Base-by-base conservation (phyloP, 1,139 yeast genomes). In the Pichia kudriavzevii region DNA sequence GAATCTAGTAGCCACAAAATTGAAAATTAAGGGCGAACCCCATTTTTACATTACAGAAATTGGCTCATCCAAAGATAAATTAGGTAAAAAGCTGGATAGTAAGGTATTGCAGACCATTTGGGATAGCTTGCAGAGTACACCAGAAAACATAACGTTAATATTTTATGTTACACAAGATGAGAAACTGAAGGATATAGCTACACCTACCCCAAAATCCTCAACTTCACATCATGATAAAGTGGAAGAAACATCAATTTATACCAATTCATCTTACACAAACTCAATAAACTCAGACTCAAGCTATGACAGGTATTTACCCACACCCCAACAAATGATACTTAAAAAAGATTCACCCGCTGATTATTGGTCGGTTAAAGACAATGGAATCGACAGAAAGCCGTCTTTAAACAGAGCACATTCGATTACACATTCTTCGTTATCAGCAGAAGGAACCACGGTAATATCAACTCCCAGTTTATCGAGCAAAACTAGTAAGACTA, bases 351-450 rank as follows among this genome's bases (percentile, higher is more conserved):
- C 55, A 22, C 45, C 58, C 38, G 42, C 64, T 10, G 87, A 79
- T 53, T 80, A 80, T 48, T 60, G 78, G 65, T 79, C 74, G 47
- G 69, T 77, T 50, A 79, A 79, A 50, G 83, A 52, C 10, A 30
- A 31, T 20, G n/a, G n/a, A n/a, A 25, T 38, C 9, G 46, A 42
- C 15, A 22, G 46, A 8, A 42, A 35, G 36, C 53, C 57, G 3
- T 49, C 55, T 2, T 31, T 48, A 10, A 47, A 47, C 12, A 43
- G 53, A 16, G 58, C 56, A 4, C 34, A 44, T 14, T 46, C 59
- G 5, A 47, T 50, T 3, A 46, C 55, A 1, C 56, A 49, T 29
- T 53, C 55, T 19, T 51, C 50, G 7, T 33, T 38, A 7, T 22
- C 35, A 10, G 38, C 43, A 19, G 42, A 47, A 26, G 39, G 40